phyloP scores from a whole-genome alignment of 2,329 filamentous ascomycete genomes.

The Orbilia javanica region DNA sequence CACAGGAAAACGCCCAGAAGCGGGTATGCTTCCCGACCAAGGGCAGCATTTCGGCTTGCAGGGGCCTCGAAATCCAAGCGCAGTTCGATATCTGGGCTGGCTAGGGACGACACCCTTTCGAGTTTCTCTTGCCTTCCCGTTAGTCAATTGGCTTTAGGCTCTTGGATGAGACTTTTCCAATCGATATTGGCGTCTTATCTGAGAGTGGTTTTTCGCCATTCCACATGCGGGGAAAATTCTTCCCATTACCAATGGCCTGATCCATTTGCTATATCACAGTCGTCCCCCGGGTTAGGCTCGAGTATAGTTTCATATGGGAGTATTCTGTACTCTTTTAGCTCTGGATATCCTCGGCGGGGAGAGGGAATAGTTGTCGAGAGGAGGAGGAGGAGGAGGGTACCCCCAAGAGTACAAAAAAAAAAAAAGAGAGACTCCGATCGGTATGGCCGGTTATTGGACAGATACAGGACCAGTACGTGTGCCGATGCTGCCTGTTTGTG shows the following conservation, averaged over 20 bases:
- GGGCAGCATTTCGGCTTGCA: slow-evolving; percentile 7
- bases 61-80: slow-evolving; percentile 8
- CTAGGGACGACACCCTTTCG: slow-evolving; percentile 12
- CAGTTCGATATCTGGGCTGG: not conserved
- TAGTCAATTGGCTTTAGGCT: not conserved
- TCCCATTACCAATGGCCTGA: slow-evolving; percentile 3
- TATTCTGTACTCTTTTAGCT: not conserved
- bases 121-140: slow-evolving; percentile 15
- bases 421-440: not conserved
- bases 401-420: not conserved
- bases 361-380: too few species aligned
- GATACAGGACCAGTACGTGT: slow-evolving; percentile 1
- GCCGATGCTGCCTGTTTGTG: slow-evolving; percentile 5
- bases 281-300: not conserved
- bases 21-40: slow-evolving; percentile 50
- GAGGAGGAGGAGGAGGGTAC: too few species aligned
- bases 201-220: slow-evolving; percentile 23
- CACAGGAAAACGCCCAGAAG: slow-evolving; percentile 13
- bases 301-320: not conserved
- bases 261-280: not conserved
- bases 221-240: slow-evolving; percentile 41
- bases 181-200: slow-evolving; percentile 32
- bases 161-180: slow-evolving; percentile 26
- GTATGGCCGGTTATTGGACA: not conserved
- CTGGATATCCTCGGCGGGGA: not conserved